phyloP scores from a whole-genome alignment of 2,329 filamentous ascomycete genomes.

The Colletotrichum sp. region DNA sequence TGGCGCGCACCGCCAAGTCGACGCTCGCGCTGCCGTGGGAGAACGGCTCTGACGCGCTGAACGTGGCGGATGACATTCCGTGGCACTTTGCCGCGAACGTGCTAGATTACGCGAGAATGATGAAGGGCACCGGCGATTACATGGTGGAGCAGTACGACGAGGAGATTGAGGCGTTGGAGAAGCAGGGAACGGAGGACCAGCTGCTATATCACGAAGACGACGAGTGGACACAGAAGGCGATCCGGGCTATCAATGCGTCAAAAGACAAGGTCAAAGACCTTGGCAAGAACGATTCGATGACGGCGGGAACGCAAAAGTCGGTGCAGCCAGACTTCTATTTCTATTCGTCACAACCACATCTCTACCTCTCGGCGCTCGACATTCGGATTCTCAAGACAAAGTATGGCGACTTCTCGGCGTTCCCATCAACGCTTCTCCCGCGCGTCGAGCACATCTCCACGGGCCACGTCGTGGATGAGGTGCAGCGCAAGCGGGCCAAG shows the following conservation, averaged over 20 bases:
- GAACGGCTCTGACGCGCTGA: slow-evolving; percentile 71
- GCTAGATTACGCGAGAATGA: slow-evolving; percentile 91
- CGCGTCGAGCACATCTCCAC: slow-evolving; percentile 89
- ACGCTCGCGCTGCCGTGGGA: slow-evolving; percentile 89
- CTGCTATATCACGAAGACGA: slow-evolving; percentile 88
- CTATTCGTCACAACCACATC: slow-evolving; percentile 85
- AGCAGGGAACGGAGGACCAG: slow-evolving; percentile 88
- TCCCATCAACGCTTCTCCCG: slow-evolving; percentile 85
- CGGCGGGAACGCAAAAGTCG: slow-evolving; percentile 1
- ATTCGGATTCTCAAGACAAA: slow-evolving; percentile 91
- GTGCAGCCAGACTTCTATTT: slow-evolving; percentile 73
- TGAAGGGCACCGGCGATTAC: slow-evolving; percentile 92
- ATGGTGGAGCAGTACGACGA: slow-evolving; percentile 81
- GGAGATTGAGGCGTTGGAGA: slow-evolving; percentile 76
- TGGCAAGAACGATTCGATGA: slow-evolving; percentile 29
- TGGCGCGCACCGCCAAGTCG: slow-evolving; percentile 80
- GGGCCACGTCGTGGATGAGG: slow-evolving; percentile 86
- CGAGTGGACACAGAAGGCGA: slow-evolving; percentile 90
- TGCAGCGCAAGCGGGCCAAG: slow-evolving; percentile 81
- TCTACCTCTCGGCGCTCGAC: slow-evolving; percentile 88
- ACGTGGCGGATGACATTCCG: slow-evolving; percentile 77
- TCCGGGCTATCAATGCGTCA: slow-evolving; percentile 73
- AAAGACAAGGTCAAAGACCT: slow-evolving; percentile 73
- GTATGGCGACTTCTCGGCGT: slow-evolving; percentile 81
- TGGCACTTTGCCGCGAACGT: slow-evolving; percentile 97